Base-by-base conservation (phyloP, 1,284 basidiomycete genomes). In the Puccinia novopanici region DNA sequence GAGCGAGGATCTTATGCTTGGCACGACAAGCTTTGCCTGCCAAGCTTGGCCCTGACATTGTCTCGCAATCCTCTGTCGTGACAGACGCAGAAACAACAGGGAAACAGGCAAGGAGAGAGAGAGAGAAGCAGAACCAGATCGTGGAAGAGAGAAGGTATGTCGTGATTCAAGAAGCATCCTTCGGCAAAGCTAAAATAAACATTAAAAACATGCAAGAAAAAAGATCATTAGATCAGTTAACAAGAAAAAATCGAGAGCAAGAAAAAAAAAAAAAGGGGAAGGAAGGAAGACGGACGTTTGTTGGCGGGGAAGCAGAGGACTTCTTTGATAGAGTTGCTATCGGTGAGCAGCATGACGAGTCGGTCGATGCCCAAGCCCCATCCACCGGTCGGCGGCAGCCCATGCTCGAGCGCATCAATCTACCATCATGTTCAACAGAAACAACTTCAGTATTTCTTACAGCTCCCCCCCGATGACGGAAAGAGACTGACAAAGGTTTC, bases 351-450 rank as follows among this genome's bases (percentile, higher is more conserved):
- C 85, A 86, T 86, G 82, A 85, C 81, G 22, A 63, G 83, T 83
- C 84, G 40, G 68, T 80, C 72, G 30, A 80, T 80, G 12, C 79
- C 79, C 84, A 85, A 84, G 84, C 94, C 95, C 94, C 94, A 97
- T 70, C 96, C 96, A 83, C 94, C 96, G 13, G 96, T 98, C 0
- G 97, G 96, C 5, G 97, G 95, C 9, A 99, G 90, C 86, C 95
- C 97, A 86, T 99, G 94, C 87, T 99, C 96, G 83, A 99, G 91
- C 2, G 93, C 94, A 68, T 86, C 85, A 63, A 86, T 83, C 71
- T 85, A 30, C 8, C 42, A 40, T 22, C 48, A 65, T 19, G 15
- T 45, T 8, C 45, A 45, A n/a, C n/a, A n/a, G n/a, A n/a, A n/a
- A n/a, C n/a, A n/a, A n/a, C n/a, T n/a, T n/a, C n/a, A n/a, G n/a